Conservation (phyloP, 306 rosid species). For the Quercus variabilis region DNA sequence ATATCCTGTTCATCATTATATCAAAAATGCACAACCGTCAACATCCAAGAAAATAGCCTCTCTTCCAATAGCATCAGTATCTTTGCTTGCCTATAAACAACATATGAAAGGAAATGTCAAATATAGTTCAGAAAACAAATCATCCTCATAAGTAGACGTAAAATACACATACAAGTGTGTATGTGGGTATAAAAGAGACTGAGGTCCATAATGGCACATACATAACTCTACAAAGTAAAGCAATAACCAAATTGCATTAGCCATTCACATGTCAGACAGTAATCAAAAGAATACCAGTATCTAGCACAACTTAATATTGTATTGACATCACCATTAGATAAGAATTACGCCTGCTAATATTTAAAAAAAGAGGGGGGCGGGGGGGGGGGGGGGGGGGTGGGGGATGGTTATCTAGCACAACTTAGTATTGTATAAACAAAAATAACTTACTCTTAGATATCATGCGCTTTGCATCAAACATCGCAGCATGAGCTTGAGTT, state of each 20-base stretch:
- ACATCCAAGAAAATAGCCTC: constrained; percentile 35
- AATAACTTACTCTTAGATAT: constrained; percentile 46
- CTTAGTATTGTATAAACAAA: neutral
- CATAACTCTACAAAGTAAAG: neutral
- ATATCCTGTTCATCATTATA: constrained; percentile 20
- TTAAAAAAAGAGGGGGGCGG: too few species aligned
- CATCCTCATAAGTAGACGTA: neutral
- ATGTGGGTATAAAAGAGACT: neutral
- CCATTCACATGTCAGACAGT: neutral
- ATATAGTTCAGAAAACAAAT: neutral
- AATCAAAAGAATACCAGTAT: neutral
- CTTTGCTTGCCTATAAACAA: constrained; percentile 21
- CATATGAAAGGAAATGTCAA: neutral
- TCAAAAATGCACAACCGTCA: constrained; percentile 45
- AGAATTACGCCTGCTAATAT: too few species aligned
- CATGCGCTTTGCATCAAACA: constrained; percentile 38
- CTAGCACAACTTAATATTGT: neutral
- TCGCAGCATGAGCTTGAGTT: constrained; percentile 53
- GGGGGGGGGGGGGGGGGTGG: too few species aligned
- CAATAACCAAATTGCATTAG: neutral
- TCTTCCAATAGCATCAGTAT: constrained; percentile 31
- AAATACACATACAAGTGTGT: too few species aligned
- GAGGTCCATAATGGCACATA: neutral
- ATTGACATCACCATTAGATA: neutral
- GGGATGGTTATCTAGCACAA: too few species aligned